Conservation (phyloP, 805 yeast species). For the Lipomyces yamanashiensis region DNA sequence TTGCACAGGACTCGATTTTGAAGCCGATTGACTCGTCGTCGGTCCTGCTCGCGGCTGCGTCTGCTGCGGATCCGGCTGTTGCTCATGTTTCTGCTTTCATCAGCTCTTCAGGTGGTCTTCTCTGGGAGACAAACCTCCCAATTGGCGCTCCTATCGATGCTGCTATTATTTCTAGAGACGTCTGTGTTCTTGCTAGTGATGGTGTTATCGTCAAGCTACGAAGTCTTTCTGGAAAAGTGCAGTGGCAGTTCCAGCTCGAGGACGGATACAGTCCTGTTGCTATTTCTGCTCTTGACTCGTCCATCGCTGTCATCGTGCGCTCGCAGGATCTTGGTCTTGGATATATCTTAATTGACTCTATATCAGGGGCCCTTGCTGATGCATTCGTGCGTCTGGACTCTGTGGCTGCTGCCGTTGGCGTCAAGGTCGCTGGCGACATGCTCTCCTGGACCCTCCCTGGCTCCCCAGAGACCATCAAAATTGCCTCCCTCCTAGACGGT, state of each 20-base stretch:
- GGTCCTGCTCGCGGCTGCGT: constrained; percentile 26
- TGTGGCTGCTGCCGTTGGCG: constrained; percentile 20
- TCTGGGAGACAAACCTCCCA: constrained; percentile 29
- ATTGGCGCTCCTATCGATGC: constrained; percentile 27
- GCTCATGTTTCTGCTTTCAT: constrained; percentile 20
- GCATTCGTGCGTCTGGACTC: constrained; percentile 16
- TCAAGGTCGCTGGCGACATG: constrained; percentile 4
- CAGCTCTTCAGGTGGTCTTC: constrained; percentile 23
- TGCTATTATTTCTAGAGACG: constrained; percentile 14
- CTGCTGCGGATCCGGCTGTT: constrained; percentile 13
- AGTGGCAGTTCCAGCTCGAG: constrained; percentile 12
- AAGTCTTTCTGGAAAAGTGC: constrained; percentile 14
- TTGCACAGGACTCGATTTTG: constrained; percentile 15
- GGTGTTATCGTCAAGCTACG: constrained; percentile 23
- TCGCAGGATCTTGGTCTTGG: constrained; percentile 19
- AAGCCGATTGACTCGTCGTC: background rate
- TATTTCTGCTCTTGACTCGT: background rate
- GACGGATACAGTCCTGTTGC: constrained; percentile 20
- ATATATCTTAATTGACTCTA: constrained; percentile 1
- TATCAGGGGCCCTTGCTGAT: constrained; percentile 1
- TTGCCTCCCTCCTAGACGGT: constrained; percentile 3
- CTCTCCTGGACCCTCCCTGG: constrained; percentile 24
- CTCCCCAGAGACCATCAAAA: constrained; percentile 8
- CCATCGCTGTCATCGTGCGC: constrained; percentile 21
- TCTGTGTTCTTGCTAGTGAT: constrained; percentile 16